A percentile compares a stretch with the other conserved stretches of the same genome.
Conservation (phyloP, 2,329 filamentous ascomycete species). For the Phyllosticta citriasiana region DNA sequence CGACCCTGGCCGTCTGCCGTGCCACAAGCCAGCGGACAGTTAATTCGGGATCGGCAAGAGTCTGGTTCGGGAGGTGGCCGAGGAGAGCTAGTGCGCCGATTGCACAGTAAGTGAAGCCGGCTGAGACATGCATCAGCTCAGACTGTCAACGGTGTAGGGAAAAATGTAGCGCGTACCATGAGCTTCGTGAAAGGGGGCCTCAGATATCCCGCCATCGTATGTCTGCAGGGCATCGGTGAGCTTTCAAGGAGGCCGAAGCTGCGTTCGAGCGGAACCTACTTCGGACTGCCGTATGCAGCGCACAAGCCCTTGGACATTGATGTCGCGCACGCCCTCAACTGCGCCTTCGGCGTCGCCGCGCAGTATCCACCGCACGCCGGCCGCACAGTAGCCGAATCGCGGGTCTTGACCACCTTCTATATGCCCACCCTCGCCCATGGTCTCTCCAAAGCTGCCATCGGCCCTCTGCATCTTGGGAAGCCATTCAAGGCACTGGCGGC, state of each 20-base stretch:
- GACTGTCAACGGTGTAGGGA: not conserved
- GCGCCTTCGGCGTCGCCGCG: slow-evolving; percentile 47
- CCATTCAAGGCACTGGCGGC: slow-evolving; percentile 62
- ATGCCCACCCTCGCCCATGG: slow-evolving; percentile 48
- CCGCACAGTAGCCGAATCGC: slow-evolving; percentile 78
- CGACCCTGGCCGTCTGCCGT: slow-evolving; percentile 35
- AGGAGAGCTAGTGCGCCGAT: slow-evolving; percentile 69
- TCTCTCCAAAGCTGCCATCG: slow-evolving; percentile 89
- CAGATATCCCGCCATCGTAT: slow-evolving; percentile 77
- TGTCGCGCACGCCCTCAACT: slow-evolving; percentile 53
- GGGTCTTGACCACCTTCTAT: slow-evolving; percentile 77
- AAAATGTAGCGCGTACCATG: slow-evolving; percentile 49
- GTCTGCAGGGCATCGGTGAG: slow-evolving; percentile 32
- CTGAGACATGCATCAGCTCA: slow-evolving; percentile 38
- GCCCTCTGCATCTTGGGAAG: slow-evolving; percentile 62
- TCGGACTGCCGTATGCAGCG: slow-evolving; percentile 57
- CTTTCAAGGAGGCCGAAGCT: slow-evolving; percentile 18
- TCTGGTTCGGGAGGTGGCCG: slow-evolving; percentile 43
- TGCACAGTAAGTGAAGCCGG: slow-evolving; percentile 85
- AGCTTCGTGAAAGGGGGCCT: slow-evolving; percentile 69
- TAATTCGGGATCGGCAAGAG: slow-evolving; percentile 27
- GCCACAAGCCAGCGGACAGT: slow-evolving; percentile 38
- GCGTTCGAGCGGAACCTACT: slow-evolving; percentile 18
- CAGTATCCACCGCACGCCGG: slow-evolving; percentile 73
- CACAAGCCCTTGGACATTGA: slow-evolving; percentile 62